A percentile compares a stretch with the other conserved stretches of the same genome.
Conservation (phyloP, 148 eudicot genomes). For the Persicaria maculosa region DNA sequence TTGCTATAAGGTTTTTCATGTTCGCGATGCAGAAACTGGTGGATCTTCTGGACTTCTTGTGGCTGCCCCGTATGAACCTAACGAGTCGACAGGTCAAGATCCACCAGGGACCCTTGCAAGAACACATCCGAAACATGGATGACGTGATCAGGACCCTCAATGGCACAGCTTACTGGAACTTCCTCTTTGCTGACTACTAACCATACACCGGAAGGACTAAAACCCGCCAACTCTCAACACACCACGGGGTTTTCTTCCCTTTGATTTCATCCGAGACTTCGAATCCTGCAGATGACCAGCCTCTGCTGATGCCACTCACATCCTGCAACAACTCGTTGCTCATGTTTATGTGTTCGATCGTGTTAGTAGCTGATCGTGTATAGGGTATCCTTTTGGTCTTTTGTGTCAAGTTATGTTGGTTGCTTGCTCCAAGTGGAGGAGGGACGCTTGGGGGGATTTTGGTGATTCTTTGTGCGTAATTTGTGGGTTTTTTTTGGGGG, state of each 20-base stretch:
- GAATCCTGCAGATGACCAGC: background rate
- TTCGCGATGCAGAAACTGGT: slow-evolving; percentile 48
- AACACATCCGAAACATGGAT: slow-evolving; percentile 77
- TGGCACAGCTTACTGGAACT: slow-evolving; percentile 69
- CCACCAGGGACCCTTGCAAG: slow-evolving; percentile 65
- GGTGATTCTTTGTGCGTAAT: background rate
- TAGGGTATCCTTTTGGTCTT: background rate
- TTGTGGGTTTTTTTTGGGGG: background rate
- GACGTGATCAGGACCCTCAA: slow-evolving; percentile 54
- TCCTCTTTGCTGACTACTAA: slow-evolving; percentile 52
- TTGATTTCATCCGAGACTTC: no score
- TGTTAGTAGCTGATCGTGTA: slow-evolving; percentile 1
- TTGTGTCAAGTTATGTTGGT: slow-evolving; percentile 4
- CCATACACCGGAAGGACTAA: slow-evolving; percentile 4
- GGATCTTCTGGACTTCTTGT: slow-evolving; percentile 68
- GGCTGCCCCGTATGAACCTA: slow-evolving; percentile 47
- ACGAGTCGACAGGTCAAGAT: slow-evolving; percentile 83
- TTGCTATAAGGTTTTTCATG: background rate
- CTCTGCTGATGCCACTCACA: background rate
- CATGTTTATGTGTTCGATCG: background rate
- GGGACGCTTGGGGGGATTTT: slow-evolving; percentile 5
- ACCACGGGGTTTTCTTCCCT: no score
- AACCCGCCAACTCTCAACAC: no score
- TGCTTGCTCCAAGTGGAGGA: slow-evolving; percentile 4
- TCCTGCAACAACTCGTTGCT: slow-evolving; percentile 9